Evolutionary conservation across 345 rosid genomes (phyloP), one percentile per base, ranked within the genome.

Genomic region (Sonneratia caseolaris): DNA sequence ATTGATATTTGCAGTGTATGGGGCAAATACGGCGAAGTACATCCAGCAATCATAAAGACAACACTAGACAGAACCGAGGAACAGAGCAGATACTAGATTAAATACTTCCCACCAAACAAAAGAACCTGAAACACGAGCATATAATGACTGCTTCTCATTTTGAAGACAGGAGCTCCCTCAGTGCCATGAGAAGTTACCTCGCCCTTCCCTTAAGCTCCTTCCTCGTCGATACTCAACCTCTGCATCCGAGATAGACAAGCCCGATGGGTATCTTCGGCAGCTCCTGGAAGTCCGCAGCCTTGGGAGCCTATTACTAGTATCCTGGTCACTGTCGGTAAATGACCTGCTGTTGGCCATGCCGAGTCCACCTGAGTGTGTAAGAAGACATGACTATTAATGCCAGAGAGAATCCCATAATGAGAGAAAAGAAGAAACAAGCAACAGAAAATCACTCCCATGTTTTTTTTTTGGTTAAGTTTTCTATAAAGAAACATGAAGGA

Each of bases 161-260:
- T 14, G 18, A 35, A 24, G 66, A 62, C 38, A 12, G 16, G 27
- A 4, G 22, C 59, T 13, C 38, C 22, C 66, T 62, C 66, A 62
- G 38, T 13, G 85, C 83, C 87, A 86, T 12, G 80, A 77, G n/a
- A 78, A 79, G 69, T 82, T 80, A 73, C 93, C 88, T 82, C 83
- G 90, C 69, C 91, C 79, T 86, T 87, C 93, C 83, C 96, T 85
- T 75, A 85, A 81, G 87, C 92, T 92, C 86, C 93, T 95, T 82
- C 95, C 97, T 78, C 97, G 86, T 81, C 99, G 74, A 74, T 92
- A 95, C 74, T 95, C 99, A 12, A 95, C 78, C 85, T 95, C 99
- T 47, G 97, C 99, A 85, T 95, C 97, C 11, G 99, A 95, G 83
- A 85, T 80, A 47, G 97, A 94, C 76, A 86, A 68, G 49, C 96